phyloP scores from a whole-genome alignment of 306 rosid species.

The Psophocarpus tetragonolobus region DNA sequence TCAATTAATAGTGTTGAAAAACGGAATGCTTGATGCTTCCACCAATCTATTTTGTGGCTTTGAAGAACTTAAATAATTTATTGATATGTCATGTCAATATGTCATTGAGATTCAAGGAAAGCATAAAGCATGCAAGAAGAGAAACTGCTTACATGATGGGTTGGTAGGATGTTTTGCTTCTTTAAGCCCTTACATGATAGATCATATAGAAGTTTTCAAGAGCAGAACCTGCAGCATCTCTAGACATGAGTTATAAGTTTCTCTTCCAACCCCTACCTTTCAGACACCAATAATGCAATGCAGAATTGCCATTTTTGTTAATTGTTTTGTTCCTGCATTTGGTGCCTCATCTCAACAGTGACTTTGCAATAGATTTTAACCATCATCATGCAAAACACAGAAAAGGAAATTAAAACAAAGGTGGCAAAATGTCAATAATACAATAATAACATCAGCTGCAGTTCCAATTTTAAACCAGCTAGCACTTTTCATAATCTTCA shows the following conservation, averaged over 20 bases:
- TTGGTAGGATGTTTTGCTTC: conserved; percentile 12
- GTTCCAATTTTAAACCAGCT: conserved; percentile 61
- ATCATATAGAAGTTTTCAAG: conserved; percentile 5
- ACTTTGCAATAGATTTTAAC: conserved; percentile 51
- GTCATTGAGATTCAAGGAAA: not conserved
- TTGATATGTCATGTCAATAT: not conserved
- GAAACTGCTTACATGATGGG: not conserved
- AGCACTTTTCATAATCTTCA: conserved; percentile 64
- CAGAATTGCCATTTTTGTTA: conserved; percentile 60
- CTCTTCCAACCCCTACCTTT: conserved; percentile 78
- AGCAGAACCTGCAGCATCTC: conserved; percentile 56
- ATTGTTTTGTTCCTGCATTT: conserved; percentile 62
- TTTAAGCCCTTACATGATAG: conserved; percentile 16
- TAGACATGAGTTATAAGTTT: conserved; percentile 55
- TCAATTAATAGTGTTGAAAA: conserved; percentile 3
- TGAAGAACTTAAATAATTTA: conserved; percentile 2
- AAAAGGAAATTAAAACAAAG: conserved; percentile 13
- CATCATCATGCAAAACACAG: conserved; percentile 30
- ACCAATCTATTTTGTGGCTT: conserved; percentile 4
- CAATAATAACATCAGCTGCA: conserved; percentile 48
- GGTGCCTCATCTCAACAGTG: conserved; percentile 87
- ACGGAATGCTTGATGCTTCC: conserved; percentile 30
- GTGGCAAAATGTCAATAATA: conserved; percentile 22
- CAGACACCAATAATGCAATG: conserved; percentile 57
- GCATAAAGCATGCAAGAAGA: not conserved